Percentiles rank a stretch among this genome's conserved stretches.
Conservation (phyloP, 1,139 yeast species). For the Suhomyces atakaporum region DNA sequence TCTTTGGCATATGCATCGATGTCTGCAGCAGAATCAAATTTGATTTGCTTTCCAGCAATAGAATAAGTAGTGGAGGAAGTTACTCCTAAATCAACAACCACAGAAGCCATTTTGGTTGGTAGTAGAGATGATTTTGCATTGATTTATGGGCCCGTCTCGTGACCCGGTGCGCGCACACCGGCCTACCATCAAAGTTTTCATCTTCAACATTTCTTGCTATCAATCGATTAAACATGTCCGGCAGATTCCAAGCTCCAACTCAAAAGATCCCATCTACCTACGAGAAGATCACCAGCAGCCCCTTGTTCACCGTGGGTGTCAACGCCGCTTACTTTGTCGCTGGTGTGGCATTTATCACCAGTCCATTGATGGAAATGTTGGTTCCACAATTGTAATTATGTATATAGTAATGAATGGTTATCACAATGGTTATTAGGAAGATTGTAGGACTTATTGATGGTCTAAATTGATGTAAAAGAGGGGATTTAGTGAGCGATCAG, state of each 20-base stretch:
- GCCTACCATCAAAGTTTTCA: slow-evolving; percentile 3
- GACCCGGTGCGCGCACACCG: slow-evolving; percentile 1
- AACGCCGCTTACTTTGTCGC: slow-evolving; percentile 67
- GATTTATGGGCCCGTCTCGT: neutral
- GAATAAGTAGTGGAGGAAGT: slow-evolving; percentile 47
- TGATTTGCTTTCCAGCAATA: slow-evolving; percentile 74
- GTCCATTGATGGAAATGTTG: slow-evolving; percentile 78
- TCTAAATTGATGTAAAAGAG: too few species aligned
- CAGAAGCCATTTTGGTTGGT: slow-evolving; percentile 22
- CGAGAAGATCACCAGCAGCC: slow-evolving; percentile 58
- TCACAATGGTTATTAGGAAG: neutral
- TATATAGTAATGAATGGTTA: slow-evolving; percentile 1
- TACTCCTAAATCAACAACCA: slow-evolving; percentile 31
- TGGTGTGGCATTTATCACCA: slow-evolving; percentile 74
- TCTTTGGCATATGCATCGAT: slow-evolving; percentile 65
- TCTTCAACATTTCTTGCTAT: slow-evolving; percentile 3
- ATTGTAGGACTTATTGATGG: too few species aligned
- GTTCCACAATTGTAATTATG: slow-evolving; percentile 63
- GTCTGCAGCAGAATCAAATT: slow-evolving; percentile 73
- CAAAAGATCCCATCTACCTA: slow-evolving; percentile 38
- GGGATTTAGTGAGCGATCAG: too few species aligned
- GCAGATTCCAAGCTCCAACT: slow-evolving; percentile 19
- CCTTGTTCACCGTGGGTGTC: slow-evolving; percentile 62
- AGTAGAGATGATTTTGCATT: neutral
- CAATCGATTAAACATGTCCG: slow-evolving; percentile 17